These are phyloP conservation scores for Paraconiothyrium brasiliense DNA, from an alignment of 2,329 filamentous ascomycete species.

Conservation along the genomic window DNA sequence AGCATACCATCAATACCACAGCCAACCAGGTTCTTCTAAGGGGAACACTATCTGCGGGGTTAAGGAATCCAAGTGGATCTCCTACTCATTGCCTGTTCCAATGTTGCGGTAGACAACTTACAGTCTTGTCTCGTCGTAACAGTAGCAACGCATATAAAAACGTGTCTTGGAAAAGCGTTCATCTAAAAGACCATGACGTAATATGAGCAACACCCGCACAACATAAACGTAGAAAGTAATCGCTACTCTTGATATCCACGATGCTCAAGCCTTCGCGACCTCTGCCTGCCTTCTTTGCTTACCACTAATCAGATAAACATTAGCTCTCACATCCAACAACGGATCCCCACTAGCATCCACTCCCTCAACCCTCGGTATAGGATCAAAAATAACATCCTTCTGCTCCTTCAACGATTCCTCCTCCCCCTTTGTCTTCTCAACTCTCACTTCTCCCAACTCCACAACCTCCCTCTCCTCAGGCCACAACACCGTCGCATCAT, in stretches of 20 bases:
- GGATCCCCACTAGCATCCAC: conserved; percentile 65
- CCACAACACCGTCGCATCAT: conserved; percentile 64
- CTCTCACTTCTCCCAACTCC: conserved; percentile 59
- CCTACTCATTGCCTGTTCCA: too few relatives aligned
- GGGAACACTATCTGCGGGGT: too few relatives aligned
- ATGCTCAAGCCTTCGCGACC: conserved; percentile 12
- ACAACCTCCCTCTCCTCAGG: conserved; percentile 61
- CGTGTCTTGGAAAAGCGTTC: too few relatives aligned
- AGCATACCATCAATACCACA: too few relatives aligned
- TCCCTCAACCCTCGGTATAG: conserved; percentile 64
- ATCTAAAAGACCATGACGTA: too few relatives aligned
- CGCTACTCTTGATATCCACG: background rate
- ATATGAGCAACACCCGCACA: background rate
- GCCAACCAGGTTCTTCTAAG: too few relatives aligned
- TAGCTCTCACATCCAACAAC: conserved; percentile 64
- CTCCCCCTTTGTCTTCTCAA: conserved; percentile 54
- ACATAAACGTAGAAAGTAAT: too few relatives aligned
- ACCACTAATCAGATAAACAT: conserved; percentile 65
- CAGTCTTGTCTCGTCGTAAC: too few relatives aligned
- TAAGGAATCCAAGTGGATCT: too few relatives aligned
- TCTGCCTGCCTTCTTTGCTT: conserved; percentile 60
- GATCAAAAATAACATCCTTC: conserved; percentile 67
- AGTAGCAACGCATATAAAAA: too few relatives aligned
- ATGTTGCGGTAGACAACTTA: too few relatives aligned
- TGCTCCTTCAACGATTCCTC: conserved; percentile 56